phyloP scores from a whole-genome alignment of 441 rosid genomes.

The Syzygium syzygioides region DNA sequence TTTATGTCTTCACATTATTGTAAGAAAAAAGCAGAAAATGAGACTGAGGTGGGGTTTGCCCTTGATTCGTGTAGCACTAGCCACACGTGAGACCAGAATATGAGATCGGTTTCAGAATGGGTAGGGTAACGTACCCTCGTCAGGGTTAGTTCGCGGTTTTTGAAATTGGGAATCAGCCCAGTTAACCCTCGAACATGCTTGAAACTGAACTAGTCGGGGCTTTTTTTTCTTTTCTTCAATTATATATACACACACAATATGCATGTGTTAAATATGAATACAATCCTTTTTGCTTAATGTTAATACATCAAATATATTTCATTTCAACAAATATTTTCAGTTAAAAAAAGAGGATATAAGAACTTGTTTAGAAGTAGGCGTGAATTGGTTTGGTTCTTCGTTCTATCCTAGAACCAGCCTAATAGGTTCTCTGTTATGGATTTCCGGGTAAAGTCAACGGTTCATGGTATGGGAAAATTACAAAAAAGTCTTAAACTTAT shows the following conservation, averaged over 20 bases:
- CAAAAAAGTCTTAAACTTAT: no score
- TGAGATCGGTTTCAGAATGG: rapidly evolving
- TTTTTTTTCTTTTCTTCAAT: background rate
- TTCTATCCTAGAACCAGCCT: background rate
- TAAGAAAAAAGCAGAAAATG: background rate
- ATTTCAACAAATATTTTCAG: background rate
- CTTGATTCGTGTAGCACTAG: background rate
- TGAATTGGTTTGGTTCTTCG: background rate
- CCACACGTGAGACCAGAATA: background rate
- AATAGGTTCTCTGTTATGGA: rapidly evolving
- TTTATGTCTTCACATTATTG: background rate
- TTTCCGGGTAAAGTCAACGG: background rate
- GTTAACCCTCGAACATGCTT: background rate
- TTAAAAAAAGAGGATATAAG: background rate
- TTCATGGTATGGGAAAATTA: background rate
- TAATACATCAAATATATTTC: background rate
- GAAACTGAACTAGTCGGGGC: background rate
- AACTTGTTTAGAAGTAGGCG: background rate
- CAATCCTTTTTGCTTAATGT: background rate
- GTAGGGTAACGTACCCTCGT: no score
- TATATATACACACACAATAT: background rate
- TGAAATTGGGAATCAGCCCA: background rate
- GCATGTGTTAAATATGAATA: background rate
- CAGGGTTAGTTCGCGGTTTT: background rate
- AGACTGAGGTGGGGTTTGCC: background rate